Evolutionary conservation across 2,329 filamentous ascomycete species (phyloP).

Genomic region (Phaeomoniella chlamydospora): DNA sequence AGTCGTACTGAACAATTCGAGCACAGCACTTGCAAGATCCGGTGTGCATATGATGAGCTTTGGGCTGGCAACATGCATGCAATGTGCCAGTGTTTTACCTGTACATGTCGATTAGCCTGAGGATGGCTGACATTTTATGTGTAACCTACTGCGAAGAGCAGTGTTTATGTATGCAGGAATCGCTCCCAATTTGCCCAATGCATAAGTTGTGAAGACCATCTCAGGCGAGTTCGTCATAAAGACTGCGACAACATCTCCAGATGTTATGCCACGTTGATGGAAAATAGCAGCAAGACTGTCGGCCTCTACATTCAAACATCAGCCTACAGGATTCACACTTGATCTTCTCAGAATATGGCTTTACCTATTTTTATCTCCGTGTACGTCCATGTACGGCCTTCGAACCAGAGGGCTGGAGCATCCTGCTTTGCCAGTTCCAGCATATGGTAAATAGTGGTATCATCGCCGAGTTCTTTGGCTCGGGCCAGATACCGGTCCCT

Average conservation of each 20-base stretch:
- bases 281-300: constrained; percentile 28
- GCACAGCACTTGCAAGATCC: constrained; percentile 22
- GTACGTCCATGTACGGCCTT: constrained; percentile 33
- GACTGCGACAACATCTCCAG: constrained; percentile 28
- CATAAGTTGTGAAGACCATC: constrained; percentile 29
- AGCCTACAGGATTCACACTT: background rate
- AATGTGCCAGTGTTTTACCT: constrained; percentile 28
- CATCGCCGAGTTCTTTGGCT: background rate
- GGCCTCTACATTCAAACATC: constrained; percentile 18
- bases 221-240: constrained; percentile 35
- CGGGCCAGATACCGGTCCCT: background rate
- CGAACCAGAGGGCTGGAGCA: constrained; percentile 32
- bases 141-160: constrained; percentile 26
- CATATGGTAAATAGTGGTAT: constrained; percentile 23
- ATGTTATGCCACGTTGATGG: constrained; percentile 18
- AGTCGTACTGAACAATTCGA: constrained; percentile 1
- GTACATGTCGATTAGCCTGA: no score
- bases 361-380: constrained; percentile 25
- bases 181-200: constrained; percentile 30
- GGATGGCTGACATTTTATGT: no score
- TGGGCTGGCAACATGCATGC: constrained; percentile 25
- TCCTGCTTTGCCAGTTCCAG: constrained; percentile 23
- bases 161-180: constrained; percentile 31
- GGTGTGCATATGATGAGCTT: constrained; percentile 28
- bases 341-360: no score